Conservation (phyloP, 805 yeast genomes). For the Sugiyamaella boreocaroliniensis region DNA sequence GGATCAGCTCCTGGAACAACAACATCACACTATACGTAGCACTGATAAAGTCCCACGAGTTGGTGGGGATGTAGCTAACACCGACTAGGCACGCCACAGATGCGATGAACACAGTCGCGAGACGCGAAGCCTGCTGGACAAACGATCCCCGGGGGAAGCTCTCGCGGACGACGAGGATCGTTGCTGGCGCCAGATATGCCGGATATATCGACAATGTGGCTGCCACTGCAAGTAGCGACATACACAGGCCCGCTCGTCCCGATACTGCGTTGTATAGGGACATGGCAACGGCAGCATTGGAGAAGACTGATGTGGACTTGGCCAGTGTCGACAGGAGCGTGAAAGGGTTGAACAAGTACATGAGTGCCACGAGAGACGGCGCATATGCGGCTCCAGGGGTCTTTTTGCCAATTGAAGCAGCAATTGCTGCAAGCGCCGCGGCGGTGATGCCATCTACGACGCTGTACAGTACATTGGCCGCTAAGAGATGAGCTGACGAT, state of each 20-base stretch:
- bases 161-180: slow-evolving; percentile 31
- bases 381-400: not conserved
- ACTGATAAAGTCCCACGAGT: slow-evolving; percentile 38
- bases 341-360: slow-evolving; percentile 77
- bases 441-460: slow-evolving; percentile 54
- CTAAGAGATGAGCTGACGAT: slow-evolving; percentile 10
- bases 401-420: slow-evolving; percentile 2
- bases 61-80: slow-evolving; percentile 24
- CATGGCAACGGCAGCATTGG: slow-evolving; percentile 50
- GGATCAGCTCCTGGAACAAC: slow-evolving; percentile 63
- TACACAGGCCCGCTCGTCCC: slow-evolving; percentile 38
- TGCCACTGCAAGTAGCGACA: slow-evolving; percentile 53
- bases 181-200: slow-evolving; percentile 51
- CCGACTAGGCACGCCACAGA: slow-evolving; percentile 18
- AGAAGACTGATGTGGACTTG: slow-evolving; percentile 57
- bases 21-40: slow-evolving; percentile 49
- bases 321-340: slow-evolving; percentile 61
- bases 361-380: slow-evolving; percentile 47
- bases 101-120: slow-evolving; percentile 10
- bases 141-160: slow-evolving; percentile 8
- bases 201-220: slow-evolving; percentile 61
- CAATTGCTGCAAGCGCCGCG: slow-evolving; percentile 35
- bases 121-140: slow-evolving; percentile 4
- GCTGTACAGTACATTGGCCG: slow-evolving; percentile 44
- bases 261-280: slow-evolving; percentile 41